Base-by-base conservation (phyloP, 305 asterid species). In the Fraxinus baroniana region DNA sequence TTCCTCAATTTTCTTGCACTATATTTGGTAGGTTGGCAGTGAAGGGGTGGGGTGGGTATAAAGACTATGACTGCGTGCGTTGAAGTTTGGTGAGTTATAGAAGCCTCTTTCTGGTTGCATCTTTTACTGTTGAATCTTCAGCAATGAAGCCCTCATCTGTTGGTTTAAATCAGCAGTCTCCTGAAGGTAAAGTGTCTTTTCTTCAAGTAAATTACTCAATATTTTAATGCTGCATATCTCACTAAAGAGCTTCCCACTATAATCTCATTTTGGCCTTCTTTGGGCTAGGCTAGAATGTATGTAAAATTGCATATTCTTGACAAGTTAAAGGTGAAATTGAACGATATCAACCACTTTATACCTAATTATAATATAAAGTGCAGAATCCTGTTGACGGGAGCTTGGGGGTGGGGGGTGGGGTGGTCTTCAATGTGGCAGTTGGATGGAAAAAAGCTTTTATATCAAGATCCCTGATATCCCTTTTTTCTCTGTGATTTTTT, bases 141-240 rank as follows among this genome's bases (percentile, higher is more conserved):
- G 84, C 83, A 76, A 93, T 93, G 97, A 90, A 89, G 80, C 86
- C 84, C 76, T 88, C 90, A 28, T 74, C 96, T 77, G 83, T 85
- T 84, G 89, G 86, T 84, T 83, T 85, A n/a, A 86, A 84, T 76
- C 93, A 88, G 75, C 94, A 89, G 79, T 87, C 93, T 83, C 91
- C 94, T 83, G 91, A 92, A 90, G 96, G 96, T 92, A 85, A 80
- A 76, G 4, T 55, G 49, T 77, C 77, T 44, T 78, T 17, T 72
- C 73, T 57, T 82, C 46, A 35, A 33, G 15, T 80, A 18, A 37
- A 30, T 26, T 46, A 35, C 3, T 39, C 46, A 17, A 36, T 22
- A 64, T 82, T 77, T 33, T 39, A 73, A 62, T 78, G 79, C 74
- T 79, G 79, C 77, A 64, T 72, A 79, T 81, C 81, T 73, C 4